A percentile compares a stretch with the other conserved stretches of the same genome.
These are phyloP conservation scores for Arthrobotrys pseudoclavata DNA, from an alignment of 2,329 filamentous ascomycete species.

Conservation along the genomic window DNA sequence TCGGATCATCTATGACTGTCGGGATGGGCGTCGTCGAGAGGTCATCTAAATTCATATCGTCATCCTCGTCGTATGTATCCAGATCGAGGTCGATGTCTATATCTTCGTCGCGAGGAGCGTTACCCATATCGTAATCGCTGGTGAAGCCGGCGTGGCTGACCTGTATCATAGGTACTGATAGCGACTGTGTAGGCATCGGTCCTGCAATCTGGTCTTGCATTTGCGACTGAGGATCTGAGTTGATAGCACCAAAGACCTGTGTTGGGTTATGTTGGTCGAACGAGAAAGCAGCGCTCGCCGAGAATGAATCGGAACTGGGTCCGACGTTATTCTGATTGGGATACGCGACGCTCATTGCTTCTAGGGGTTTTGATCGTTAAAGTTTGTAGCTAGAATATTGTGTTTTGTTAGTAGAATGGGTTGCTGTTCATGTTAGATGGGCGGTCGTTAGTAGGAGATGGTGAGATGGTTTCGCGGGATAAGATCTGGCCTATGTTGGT, in stretches of 20 bases:
- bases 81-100: conserved; percentile 55
- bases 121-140: conserved; percentile 48
- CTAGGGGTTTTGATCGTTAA: conserved; percentile 1
- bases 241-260: conserved; percentile 35
- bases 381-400: conserved; percentile 24
- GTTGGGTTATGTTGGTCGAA: conserved; percentile 57
- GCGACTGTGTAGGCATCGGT: conserved; percentile 27
- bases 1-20: conserved; percentile 45
- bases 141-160: conserved; percentile 37
- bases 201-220: conserved; percentile 29
- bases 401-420: conserved; percentile 42
- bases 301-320: conserved; percentile 47
- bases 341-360: conserved; percentile 53
- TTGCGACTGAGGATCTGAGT: conserved; percentile 41
- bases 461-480: conserved; percentile 4
- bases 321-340: conserved; percentile 40
- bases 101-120: conserved; percentile 56
- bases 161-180: conserved; percentile 45
- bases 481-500: conserved; percentile 15
- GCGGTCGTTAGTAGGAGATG: conserved; percentile 44
- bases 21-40: conserved; percentile 44
- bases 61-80: conserved; percentile 48
- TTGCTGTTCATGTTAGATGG: conserved; percentile 57
- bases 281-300: conserved; percentile 51
- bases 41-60: conserved; percentile 48